phyloP scores from a whole-genome alignment of 768 basidiomycete genomes.

The Crassisporium funariophilum region DNA sequence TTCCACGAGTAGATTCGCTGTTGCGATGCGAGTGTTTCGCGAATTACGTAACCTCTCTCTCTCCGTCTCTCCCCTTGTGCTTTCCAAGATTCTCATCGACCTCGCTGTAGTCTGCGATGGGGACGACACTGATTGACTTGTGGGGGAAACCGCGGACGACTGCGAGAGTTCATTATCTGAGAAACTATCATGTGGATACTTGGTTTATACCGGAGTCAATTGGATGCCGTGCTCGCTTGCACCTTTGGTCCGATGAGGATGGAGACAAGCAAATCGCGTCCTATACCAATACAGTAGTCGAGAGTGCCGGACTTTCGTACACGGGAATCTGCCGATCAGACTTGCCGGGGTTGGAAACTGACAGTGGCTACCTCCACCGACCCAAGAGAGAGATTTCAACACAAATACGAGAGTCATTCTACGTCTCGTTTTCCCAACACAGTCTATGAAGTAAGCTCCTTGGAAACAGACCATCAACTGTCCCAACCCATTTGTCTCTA shows the following conservation, averaged over 20 bases:
- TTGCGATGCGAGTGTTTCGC: constrained; percentile 6
- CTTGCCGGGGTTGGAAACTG: constrained; percentile 25
- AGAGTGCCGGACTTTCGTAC: constrained; percentile 24
- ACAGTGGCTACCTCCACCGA: constrained; percentile 27
- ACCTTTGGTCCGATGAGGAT: constrained; percentile 43
- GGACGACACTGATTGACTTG: no score
- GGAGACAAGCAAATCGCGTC: constrained; percentile 17
- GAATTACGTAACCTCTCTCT: constrained; percentile 9
- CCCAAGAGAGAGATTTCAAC: constrained; percentile 15
- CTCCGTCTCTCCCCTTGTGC: not conserved
- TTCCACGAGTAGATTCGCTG: no score
- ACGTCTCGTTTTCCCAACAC: constrained; percentile 32
- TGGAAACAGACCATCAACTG: constrained; percentile 50
- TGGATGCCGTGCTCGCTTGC: constrained; percentile 37
- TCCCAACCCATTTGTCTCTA: constrained; percentile 26
- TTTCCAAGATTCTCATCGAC: not conserved
- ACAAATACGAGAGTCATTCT: constrained; percentile 18
- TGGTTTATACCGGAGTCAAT: constrained; percentile 30
- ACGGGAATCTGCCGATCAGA: constrained; percentile 40
- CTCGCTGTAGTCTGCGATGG: not conserved
- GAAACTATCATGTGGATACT: constrained; percentile 5
- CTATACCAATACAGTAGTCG: not conserved
- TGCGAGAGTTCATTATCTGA: no score
- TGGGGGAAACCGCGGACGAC: no score
- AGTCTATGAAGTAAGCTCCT: constrained; percentile 36